These are phyloP conservation scores for Neocucurbitaria cava DNA, from an alignment of 2,329 filamentous ascomycete genomes.

Conservation along the genomic window DNA sequence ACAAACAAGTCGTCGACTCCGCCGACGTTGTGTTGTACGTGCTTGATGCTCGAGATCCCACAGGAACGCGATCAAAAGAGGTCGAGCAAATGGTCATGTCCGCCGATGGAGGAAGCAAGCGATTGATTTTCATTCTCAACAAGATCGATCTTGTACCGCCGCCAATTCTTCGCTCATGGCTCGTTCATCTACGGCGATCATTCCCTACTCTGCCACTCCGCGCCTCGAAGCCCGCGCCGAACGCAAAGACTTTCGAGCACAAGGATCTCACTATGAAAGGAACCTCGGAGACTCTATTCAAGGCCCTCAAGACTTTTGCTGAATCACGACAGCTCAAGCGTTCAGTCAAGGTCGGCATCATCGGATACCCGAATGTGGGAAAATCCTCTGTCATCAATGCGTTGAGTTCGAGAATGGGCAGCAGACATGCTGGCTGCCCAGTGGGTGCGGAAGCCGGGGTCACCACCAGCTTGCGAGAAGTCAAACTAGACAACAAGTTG, in stretches of 20 bases:
- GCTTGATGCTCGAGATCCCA: slow-evolving; percentile 88
- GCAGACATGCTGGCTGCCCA: slow-evolving; percentile 76
- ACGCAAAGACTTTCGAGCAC: slow-evolving; percentile 91
- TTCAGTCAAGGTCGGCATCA: slow-evolving; percentile 88
- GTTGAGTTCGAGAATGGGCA: slow-evolving; percentile 77
- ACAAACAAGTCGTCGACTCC: slow-evolving; percentile 88
- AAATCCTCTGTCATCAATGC: slow-evolving; percentile 98
- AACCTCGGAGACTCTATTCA: slow-evolving; percentile 85
- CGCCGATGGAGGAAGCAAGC: slow-evolving; percentile 81
- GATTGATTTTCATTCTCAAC: slow-evolving; percentile 90
- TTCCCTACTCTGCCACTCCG: slow-evolving; percentile 92
- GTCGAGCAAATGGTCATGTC: slow-evolving; percentile 92
- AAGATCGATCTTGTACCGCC: slow-evolving; percentile 93
- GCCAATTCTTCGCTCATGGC: slow-evolving; percentile 82
- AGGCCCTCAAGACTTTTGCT: slow-evolving; percentile 87
- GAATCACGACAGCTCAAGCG: slow-evolving; percentile 85
- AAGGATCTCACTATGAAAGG: slow-evolving; percentile 85
- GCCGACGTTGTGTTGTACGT: slow-evolving; percentile 94
- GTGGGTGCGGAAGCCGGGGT: slow-evolving; percentile 91
- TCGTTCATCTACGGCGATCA: slow-evolving; percentile 81
- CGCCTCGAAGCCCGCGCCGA: slow-evolving; percentile 80
- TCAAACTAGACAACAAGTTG: slow-evolving; percentile 94
- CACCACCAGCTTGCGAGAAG: slow-evolving; percentile 84
- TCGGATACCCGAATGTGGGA: slow-evolving; percentile 94
- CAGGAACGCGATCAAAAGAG: slow-evolving; percentile 87